Percentiles rank a stretch among this genome's conserved stretches.
phyloP scores from a whole-genome alignment of 768 basidiomycete genomes.

The Coprinellus micaceus region DNA sequence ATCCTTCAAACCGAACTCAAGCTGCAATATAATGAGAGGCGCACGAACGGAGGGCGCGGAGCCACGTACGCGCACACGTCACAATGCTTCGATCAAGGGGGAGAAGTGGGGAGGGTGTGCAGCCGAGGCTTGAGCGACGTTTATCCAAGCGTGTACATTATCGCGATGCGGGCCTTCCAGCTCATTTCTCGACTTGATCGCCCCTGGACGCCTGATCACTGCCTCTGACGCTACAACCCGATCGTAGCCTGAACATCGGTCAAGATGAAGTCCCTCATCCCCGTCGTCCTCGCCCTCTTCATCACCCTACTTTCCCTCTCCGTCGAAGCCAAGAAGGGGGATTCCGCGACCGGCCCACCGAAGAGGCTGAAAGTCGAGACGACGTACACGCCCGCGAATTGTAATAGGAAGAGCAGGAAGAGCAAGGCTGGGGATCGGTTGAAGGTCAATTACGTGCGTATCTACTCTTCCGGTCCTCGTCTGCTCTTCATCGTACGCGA shows the following conservation, averaged over 20 bases:
- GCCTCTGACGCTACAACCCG: not conserved
- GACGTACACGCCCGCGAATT: not conserved
- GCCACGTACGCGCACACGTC: too few relatives aligned
- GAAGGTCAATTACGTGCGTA: slow-evolving; percentile 3
- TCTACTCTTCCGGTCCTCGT: not conserved
- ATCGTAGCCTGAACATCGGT: not conserved
- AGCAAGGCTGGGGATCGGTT: slow-evolving; percentile 2
- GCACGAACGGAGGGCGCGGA: too few relatives aligned
- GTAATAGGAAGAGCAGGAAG: not conserved
- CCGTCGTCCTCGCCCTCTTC: not conserved
- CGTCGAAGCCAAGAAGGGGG: not conserved
- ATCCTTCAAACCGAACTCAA: too few relatives aligned
- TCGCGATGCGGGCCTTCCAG: not conserved
- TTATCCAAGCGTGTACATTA: slow-evolving; percentile 3
- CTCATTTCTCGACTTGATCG: not conserved
- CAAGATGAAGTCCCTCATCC: not conserved
- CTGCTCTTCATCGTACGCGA: not conserved
- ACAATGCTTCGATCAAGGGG: too few relatives aligned
- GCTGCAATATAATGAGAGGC: too few relatives aligned
- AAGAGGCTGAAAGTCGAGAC: slow-evolving; percentile 4
- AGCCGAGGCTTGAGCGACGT: slow-evolving; percentile 4
- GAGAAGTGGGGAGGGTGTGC: too few relatives aligned
- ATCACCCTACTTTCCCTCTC: not conserved
- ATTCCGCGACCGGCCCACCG: not conserved
- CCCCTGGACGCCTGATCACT: not conserved